A percentile compares a stretch with the other conserved stretches of the same genome.
Evolutionary conservation across 495 filamentous ascomycete species (phyloP).

Genomic region (Aspergillus haitiensis): DNA sequence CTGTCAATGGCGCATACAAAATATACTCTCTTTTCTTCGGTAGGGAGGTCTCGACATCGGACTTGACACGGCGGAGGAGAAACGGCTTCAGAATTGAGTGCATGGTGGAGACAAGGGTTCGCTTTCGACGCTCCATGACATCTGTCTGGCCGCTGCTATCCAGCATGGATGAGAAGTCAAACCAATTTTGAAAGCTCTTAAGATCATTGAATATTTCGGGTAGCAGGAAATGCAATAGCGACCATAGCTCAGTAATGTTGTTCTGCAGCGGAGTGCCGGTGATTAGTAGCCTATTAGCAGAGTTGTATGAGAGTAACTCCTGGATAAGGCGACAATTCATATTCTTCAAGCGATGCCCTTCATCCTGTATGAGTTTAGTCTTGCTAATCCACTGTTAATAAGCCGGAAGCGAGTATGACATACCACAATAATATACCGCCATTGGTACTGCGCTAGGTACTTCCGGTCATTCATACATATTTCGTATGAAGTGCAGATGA

Average conservation of each 20-base stretch:
- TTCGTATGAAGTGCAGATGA: slow-evolving; percentile 92
- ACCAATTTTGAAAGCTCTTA: slow-evolving; percentile 89
- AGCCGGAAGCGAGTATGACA: slow-evolving; percentile 30
- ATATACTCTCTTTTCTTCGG: slow-evolving; percentile 97
- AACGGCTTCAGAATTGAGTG: slow-evolving; percentile 93
- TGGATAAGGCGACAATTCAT: slow-evolving; percentile 89
- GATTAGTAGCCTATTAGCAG: slow-evolving; percentile 85
- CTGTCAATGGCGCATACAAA: slow-evolving; percentile 83
- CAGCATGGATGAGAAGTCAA: slow-evolving; percentile 88
- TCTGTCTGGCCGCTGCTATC: slow-evolving; percentile 70
- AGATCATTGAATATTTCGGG: slow-evolving; percentile 89
- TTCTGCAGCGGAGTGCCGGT: slow-evolving; percentile 96
- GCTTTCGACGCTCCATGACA: slow-evolving; percentile 57
- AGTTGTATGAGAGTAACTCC: slow-evolving; percentile 81
- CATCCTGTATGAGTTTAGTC: slow-evolving; percentile 57
- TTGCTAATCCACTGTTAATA: slow-evolving; percentile 2
- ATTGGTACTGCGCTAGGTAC: slow-evolving; percentile 74
- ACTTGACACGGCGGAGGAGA: slow-evolving; percentile 82
- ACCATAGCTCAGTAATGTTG: slow-evolving; percentile 94
- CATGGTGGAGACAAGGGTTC: slow-evolving; percentile 81
- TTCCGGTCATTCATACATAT: slow-evolving; percentile 90
- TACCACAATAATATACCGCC: slow-evolving; percentile 96
- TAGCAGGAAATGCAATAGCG: slow-evolving; percentile 87
- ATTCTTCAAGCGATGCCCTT: slow-evolving; percentile 97
- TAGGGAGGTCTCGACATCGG: slow-evolving; percentile 85